phyloP scores from a whole-genome alignment of 176 grass and related monocot genomes.

The Areca catechu region DNA sequence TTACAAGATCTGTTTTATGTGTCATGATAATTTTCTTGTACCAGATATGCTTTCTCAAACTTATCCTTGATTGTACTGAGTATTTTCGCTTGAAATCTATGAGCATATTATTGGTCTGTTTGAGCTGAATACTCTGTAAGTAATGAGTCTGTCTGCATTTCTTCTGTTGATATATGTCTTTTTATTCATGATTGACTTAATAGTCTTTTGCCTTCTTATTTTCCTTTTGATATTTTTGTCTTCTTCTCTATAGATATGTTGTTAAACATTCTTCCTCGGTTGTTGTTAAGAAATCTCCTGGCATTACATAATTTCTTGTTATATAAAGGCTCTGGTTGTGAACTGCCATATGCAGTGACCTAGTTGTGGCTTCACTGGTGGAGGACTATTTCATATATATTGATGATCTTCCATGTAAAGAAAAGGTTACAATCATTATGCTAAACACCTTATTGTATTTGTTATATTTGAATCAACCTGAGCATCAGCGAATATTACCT shows the following conservation, averaged over 20 bases:
- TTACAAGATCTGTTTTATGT: no score
- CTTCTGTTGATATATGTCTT: neutral
- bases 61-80: constrained; percentile 56
- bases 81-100: constrained; percentile 92
- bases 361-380: constrained; percentile 83
- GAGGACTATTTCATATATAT: constrained; percentile 97
- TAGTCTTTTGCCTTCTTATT: constrained; percentile 14
- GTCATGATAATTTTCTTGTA: no score
- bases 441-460: constrained; percentile 5
- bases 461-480: neutral
- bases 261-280: no score
- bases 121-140: constrained; percentile 99
- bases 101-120: constrained; percentile 97
- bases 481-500: constrained; percentile 19
- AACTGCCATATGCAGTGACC: constrained; percentile 44
- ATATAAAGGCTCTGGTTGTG: no score
- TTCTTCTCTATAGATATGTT: neutral
- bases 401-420: constrained; percentile 68
- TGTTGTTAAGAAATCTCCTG: no score
- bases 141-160: neutral
- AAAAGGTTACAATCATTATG: constrained; percentile 51
- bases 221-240: neutral
- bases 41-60: neutral
- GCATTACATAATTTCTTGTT: no score
- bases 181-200: constrained; percentile 4